Percentiles rank a stretch among this genome's conserved stretches.
Conservation (phyloP, 140 eudicot genomes). For the Oenanthe javanica region DNA sequence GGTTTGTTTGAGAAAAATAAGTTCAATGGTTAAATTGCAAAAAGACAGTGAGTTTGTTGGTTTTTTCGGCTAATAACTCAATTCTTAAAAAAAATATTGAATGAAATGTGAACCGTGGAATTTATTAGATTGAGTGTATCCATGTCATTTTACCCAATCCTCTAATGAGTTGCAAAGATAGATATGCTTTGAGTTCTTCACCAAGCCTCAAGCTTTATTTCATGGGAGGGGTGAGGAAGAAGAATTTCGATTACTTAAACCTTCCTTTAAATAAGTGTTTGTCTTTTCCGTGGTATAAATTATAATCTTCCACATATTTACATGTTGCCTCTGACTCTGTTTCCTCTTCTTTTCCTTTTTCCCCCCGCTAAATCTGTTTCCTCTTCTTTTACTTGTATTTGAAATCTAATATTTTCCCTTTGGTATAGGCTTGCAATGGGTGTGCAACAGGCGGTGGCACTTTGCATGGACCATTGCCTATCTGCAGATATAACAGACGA, state of each 20-base stretch:
- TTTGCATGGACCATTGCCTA: constrained; percentile 87
- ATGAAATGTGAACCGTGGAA: neutral
- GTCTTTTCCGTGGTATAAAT: neutral
- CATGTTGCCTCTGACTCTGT: neutral
- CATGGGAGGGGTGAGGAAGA: neutral
- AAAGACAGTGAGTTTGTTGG: too few relatives aligned
- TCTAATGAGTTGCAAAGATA: neutral
- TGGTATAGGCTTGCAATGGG: constrained; percentile 87
- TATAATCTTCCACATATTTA: neutral
- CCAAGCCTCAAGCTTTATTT: neutral
- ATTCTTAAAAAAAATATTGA: neutral
- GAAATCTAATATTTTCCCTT: constrained; percentile 3
- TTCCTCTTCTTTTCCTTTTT: neutral
- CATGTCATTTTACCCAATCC: neutral
- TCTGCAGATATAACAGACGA: constrained; percentile 69
- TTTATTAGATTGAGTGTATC: neutral
- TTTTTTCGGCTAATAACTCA: too few relatives aligned
- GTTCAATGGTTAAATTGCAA: too few relatives aligned
- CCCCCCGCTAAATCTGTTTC: too few relatives aligned
- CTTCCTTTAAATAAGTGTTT: neutral
- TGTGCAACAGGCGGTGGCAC: constrained; percentile 86
- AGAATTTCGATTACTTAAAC: neutral
- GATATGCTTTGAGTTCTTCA: neutral
- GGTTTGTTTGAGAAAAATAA: too few relatives aligned
- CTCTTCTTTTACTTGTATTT: neutral